Conservation (phyloP, 495 filamentous ascomycete species). For the Baudoinia panamericana region DNA sequence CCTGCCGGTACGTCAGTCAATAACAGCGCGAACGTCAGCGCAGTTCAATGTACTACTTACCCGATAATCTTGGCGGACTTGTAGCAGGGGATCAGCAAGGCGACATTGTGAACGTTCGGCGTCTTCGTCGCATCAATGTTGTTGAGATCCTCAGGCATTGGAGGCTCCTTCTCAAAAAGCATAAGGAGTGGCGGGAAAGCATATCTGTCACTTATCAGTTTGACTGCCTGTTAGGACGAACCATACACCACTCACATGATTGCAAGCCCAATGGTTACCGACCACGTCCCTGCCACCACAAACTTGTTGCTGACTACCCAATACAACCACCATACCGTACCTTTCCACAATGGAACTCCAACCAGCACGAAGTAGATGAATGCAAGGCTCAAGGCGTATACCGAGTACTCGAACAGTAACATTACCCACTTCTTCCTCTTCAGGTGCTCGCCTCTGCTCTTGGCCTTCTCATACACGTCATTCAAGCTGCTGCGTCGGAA, state of each 20-base stretch:
- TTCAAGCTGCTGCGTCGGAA: constrained; percentile 2
- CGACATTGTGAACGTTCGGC: constrained; percentile 21
- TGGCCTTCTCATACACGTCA: constrained; percentile 22
- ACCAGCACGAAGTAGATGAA: constrained; percentile 34
- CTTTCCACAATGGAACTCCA: constrained; percentile 34
- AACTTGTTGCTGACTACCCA: constrained; percentile 29
- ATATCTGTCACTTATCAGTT: constrained; percentile 19
- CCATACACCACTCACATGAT: constrained; percentile 22
- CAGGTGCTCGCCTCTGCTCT: constrained; percentile 13
- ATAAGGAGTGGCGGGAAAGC: constrained; percentile 31
- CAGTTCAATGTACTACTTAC: no score
- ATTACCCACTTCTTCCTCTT: constrained; percentile 30
- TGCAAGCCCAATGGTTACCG: constrained; percentile 29
- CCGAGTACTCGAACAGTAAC: constrained; percentile 28
- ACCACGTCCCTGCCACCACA: constrained; percentile 28
- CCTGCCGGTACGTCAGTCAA: no score
- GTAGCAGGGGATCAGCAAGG: constrained; percentile 38
- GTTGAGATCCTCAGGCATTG: constrained; percentile 5
- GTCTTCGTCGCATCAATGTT: constrained; percentile 13
- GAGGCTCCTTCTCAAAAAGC: constrained; percentile 31
- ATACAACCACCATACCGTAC: constrained; percentile 34
- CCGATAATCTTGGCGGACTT: constrained; percentile 34
- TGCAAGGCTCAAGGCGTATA: constrained; percentile 26
- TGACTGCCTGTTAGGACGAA: constrained; percentile 18
- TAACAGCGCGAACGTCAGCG: no score